These are phyloP conservation scores for Stemphylium vesicarium DNA, from an alignment of 2,329 filamentous ascomycete species.

Conservation along the genomic window DNA sequence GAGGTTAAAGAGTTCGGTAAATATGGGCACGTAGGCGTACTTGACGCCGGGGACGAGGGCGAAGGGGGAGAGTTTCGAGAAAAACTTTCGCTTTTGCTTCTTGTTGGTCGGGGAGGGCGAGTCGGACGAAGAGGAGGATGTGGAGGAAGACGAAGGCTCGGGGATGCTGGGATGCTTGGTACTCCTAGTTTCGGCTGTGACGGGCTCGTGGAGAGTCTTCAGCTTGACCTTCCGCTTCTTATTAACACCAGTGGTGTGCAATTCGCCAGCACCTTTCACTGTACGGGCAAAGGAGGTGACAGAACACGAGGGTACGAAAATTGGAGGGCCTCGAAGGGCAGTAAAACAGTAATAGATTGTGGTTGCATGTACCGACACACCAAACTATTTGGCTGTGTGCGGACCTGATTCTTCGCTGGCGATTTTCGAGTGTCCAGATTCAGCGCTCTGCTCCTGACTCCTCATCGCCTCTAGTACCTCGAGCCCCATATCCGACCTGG, in stretches of 20 bases:
- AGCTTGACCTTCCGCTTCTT: neutral
- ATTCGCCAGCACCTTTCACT: too few species aligned
- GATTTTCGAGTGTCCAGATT: conserved; percentile 10
- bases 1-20: too few species aligned
- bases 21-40: too few species aligned
- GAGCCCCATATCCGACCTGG: conserved; percentile 49
- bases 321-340: neutral
- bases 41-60: too few species aligned
- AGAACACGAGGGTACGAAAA: too few species aligned
- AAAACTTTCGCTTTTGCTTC: too few species aligned
- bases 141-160: too few species aligned
- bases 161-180: neutral
- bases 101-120: too few species aligned
- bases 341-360: neutral
- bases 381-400: neutral
- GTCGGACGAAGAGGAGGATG: too few species aligned
- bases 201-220: neutral
- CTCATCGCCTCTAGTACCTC: conserved; percentile 50
- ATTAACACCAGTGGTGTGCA: neutral
- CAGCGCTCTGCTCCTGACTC: conserved; percentile 21
- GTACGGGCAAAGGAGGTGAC: too few species aligned
- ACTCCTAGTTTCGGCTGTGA: neutral
- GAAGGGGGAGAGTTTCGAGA: too few species aligned
- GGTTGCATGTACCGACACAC: neutral
- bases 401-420: conserved; percentile 11